phyloP scores from a whole-genome alignment of 78 protist genomes.

The Tieghemostelium lacteum region DNA sequence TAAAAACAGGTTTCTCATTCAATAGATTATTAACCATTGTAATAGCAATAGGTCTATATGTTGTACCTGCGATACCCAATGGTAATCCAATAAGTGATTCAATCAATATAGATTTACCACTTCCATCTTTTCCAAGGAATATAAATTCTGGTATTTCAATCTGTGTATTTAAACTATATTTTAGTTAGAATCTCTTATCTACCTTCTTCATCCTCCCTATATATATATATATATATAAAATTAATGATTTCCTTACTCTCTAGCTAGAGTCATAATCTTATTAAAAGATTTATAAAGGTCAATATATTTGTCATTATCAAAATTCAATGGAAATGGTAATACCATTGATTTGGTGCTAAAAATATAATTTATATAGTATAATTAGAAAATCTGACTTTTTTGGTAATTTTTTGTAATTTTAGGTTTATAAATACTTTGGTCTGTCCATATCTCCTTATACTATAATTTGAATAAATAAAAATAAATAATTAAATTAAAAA shows the following conservation, averaged over 20 bases:
- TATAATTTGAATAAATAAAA: background rate
- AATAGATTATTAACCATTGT: slow-evolving; percentile 44
- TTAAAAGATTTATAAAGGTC: slow-evolving; percentile 70
- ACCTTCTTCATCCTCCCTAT: no score
- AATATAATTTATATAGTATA: background rate
- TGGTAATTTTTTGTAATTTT: background rate
- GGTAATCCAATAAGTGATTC: slow-evolving; percentile 81
- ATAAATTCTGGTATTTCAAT: slow-evolving; percentile 85
- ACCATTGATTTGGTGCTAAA: slow-evolving; percentile 35
- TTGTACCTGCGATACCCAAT: background rate
- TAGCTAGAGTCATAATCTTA: slow-evolving; percentile 73
- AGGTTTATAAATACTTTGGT: background rate
- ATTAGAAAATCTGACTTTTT: background rate
- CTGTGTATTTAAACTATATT: slow-evolving; percentile 69
- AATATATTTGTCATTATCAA: slow-evolving; percentile 58
- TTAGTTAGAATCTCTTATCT: background rate
- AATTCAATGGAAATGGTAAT: slow-evolving; percentile 71
- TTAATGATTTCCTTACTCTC: slow-evolving; percentile 62
- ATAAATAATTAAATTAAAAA: background rate
- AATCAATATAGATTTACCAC: slow-evolving; percentile 62
- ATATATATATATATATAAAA: no score
- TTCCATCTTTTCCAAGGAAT: slow-evolving; percentile 69
- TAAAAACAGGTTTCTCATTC: slow-evolving; percentile 36
- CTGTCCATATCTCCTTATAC: slow-evolving; percentile 55
- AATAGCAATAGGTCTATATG: slow-evolving; percentile 51